phyloP scores from a whole-genome alignment of 2,329 filamentous ascomycete genomes.

The Orbilia quercus region DNA sequence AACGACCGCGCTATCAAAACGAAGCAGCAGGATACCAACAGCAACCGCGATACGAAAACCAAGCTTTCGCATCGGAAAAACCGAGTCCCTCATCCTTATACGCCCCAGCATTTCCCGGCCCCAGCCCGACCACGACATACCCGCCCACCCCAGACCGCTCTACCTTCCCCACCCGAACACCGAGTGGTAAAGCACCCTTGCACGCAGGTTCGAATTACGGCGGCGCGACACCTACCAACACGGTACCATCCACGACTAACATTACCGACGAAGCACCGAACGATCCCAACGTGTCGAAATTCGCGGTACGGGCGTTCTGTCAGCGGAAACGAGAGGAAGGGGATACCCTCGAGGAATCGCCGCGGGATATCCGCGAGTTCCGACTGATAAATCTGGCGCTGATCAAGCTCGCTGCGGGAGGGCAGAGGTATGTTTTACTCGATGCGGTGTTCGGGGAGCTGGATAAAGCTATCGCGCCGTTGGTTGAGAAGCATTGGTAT shows the following conservation, averaged over 20 bases:
- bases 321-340: slow-evolving; percentile 43
- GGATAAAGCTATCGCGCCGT: slow-evolving; percentile 41
- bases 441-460: slow-evolving; percentile 52
- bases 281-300: slow-evolving; percentile 52
- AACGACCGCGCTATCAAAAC: slow-evolving; percentile 12
- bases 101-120: slow-evolving; percentile 1
- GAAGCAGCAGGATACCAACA: slow-evolving; percentile 3
- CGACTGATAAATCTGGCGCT: slow-evolving; percentile 38
- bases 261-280: neutral
- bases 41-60: slow-evolving; percentile 27
- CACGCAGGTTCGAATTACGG: neutral
- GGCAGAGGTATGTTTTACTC: slow-evolving; percentile 39
- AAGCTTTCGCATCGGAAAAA: slow-evolving; percentile 14
- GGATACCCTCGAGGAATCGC: slow-evolving; percentile 42
- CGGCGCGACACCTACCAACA: neutral
- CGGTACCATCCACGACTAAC: neutral
- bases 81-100: slow-evolving; percentile 45
- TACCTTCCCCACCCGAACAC: slow-evolving; percentile 1
- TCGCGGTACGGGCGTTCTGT: slow-evolving; percentile 39
- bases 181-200: neutral
- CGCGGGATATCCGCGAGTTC: slow-evolving; percentile 51
- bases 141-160: slow-evolving; percentile 22
- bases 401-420: slow-evolving; percentile 39
- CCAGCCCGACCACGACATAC: slow-evolving; percentile 18
- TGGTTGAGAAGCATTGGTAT: slow-evolving; percentile 54